Base-by-base conservation (phyloP, 768 basidiomycete species). In the Mycena amicta region DNA sequence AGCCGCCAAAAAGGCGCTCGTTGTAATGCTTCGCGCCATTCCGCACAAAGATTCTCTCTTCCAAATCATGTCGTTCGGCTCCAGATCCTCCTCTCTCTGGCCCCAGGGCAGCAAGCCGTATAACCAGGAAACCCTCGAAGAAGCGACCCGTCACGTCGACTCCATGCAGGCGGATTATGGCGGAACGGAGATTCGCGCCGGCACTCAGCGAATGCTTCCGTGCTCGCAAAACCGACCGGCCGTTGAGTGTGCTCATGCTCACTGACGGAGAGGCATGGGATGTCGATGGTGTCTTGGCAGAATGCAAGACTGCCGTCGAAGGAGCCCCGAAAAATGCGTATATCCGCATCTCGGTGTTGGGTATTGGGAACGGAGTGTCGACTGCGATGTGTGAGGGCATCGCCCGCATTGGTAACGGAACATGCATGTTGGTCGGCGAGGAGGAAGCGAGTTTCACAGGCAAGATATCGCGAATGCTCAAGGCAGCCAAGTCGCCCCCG, bases 61-160 rank as follows among this genome's bases (percentile, higher is more conserved):
- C 66, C 81, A 82, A 27, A 72, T 83, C 27, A 62, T 75, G 31
- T 76, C 76, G 31, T 83, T 83, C 58, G 80, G 79, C 0, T 50
- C 0, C 11, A 0, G 11, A 0, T 61, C 61, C 8, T 40, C 39
- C 2, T n/a, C 53, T 0, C 56, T 82, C 2, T 81, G 79, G 80
- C 20, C 11, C 8, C 2, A 3, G 0, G 46, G 40, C 0, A 74
- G 76, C 54, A 60, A 43, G 28, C 20, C 12, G 0, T 74, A 74
- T 30, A 61, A 68, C 41, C 62, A 62, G 45, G 20, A 33, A 1
- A 67, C 67, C 3, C 57, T 80, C 47, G 33, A 27, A 2, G 39
- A 67, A 43, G 77, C 76, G 31, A 66, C 65, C 65, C 69, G 68
- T 51, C 63, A 31, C n/a, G 46, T 59, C 29, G 65, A 66, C 49